These are phyloP conservation scores for Acephala macrosclerotiorum DNA, from an alignment of 2,329 filamentous ascomycete genomes.

Conservation along the genomic window DNA sequence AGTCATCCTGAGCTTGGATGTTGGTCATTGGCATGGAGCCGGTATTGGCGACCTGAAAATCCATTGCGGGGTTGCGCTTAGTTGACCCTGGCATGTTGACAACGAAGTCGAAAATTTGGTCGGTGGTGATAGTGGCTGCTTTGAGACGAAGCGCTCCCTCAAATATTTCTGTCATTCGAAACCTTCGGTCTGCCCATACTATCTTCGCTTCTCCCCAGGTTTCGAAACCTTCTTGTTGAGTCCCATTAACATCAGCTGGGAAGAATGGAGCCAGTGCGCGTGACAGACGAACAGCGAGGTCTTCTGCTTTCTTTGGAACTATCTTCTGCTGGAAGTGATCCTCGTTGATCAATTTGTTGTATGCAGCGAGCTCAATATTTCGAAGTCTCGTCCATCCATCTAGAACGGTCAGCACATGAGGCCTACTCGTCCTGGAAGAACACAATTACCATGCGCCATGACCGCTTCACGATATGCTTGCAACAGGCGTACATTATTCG, in stretches of 20 bases:
- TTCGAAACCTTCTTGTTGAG: background rate
- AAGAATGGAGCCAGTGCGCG: conserved; percentile 11
- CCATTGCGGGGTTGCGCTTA: background rate
- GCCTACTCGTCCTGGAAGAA: background rate
- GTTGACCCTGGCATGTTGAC: background rate
- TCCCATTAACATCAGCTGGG: background rate
- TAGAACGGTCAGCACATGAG: conserved; percentile 3
- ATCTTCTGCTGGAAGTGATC: conserved; percentile 14
- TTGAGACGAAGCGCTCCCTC: background rate
- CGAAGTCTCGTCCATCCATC: conserved; percentile 19
- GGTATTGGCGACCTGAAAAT: background rate
- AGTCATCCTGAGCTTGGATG: background rate
- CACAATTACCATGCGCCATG: conserved; percentile 14
- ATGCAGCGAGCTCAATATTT: conserved; percentile 26
- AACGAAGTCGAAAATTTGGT: background rate
- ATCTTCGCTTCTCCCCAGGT: conserved; percentile 2
- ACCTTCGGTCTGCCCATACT: background rate
- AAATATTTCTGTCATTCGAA: background rate
- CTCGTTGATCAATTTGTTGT: conserved; percentile 13
- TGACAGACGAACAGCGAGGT: conserved; percentile 14
- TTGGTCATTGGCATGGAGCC: background rate
- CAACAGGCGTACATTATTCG: conserved; percentile 6
- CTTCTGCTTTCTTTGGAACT: conserved; percentile 18
- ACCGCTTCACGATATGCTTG: conserved; percentile 23
- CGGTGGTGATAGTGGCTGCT: background rate